Conservation (phyloP, 2,329 filamentous ascomycete species). For the Neurospora crassa region DNA sequence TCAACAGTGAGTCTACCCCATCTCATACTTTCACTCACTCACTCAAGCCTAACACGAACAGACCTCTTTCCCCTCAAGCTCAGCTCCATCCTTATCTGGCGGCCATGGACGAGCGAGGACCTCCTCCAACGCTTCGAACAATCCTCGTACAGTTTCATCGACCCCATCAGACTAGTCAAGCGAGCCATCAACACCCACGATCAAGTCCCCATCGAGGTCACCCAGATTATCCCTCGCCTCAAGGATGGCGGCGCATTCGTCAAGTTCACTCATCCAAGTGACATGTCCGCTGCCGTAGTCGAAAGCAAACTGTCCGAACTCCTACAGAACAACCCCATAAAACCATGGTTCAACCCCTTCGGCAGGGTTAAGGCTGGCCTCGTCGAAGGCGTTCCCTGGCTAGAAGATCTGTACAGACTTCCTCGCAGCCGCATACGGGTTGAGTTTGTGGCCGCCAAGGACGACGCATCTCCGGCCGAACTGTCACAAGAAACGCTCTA, state of each 20-base stretch:
- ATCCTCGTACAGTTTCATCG: constrained; percentile 37
- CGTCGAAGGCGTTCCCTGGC: constrained; percentile 81
- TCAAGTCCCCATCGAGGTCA: constrained; percentile 57
- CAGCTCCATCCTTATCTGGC: constrained; percentile 31
- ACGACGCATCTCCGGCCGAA: constrained; percentile 49
- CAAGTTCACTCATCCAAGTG: constrained; percentile 56
- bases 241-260: constrained; percentile 93
- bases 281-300: constrained; percentile 29
- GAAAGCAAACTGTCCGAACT: constrained; percentile 48
- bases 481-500: constrained; percentile 82
- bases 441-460: constrained; percentile 73
- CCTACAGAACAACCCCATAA: constrained; percentile 61
- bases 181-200: constrained; percentile 48
- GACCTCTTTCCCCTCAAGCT: constrained; percentile 79
- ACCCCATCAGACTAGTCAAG: constrained; percentile 45
- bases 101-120: constrained; percentile 40
- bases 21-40: neutral
- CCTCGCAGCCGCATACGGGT: constrained; percentile 69
- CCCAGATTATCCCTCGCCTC: constrained; percentile 71
- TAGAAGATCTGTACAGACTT: constrained; percentile 81
- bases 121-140: constrained; percentile 43
- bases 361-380: constrained; percentile 58
- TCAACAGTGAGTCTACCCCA: constrained; percentile 58
- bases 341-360: constrained; percentile 86
- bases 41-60: constrained; percentile 24